phyloP scores from a whole-genome alignment of 2,329 filamentous ascomycete species.

The Pseudogymnoascus sp. region DNA sequence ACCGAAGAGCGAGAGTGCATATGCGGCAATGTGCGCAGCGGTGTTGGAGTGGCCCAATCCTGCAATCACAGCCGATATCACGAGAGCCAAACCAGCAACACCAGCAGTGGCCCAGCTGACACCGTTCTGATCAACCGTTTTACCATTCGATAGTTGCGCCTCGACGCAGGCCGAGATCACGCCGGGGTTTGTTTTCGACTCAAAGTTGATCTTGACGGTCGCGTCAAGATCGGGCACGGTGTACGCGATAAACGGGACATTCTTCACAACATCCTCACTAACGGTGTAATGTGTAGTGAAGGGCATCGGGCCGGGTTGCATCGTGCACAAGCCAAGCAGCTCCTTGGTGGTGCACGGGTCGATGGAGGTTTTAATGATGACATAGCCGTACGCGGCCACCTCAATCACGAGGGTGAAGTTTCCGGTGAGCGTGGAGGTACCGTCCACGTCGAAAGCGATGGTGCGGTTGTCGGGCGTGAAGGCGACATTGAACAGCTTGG shows the following conservation, averaged over 20 bases:
- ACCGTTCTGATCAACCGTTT: conserved; percentile 81
- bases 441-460: conserved; percentile 66
- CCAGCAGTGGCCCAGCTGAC: conserved; percentile 87
- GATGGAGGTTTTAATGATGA: conserved; percentile 58
- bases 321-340: conserved; percentile 76
- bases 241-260: conserved; percentile 79
- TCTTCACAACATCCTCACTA: conserved; percentile 46
- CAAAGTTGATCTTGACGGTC: conserved; percentile 71
- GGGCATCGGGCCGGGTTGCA: conserved; percentile 76
- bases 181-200: conserved; percentile 34
- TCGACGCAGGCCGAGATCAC: conserved; percentile 76
- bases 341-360: conserved; percentile 65
- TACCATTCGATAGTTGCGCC: conserved; percentile 79
- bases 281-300: conserved; percentile 65
- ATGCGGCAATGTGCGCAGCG: conserved; percentile 87
- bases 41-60: conserved; percentile 90
- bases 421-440: conserved; percentile 76
- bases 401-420: conserved; percentile 71
- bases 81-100: conserved; percentile 75
- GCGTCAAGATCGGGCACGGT: conserved; percentile 87
- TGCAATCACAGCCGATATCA: conserved; percentile 81
- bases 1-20: conserved; percentile 82
- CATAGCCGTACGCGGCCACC: conserved; percentile 76
- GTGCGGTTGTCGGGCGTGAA: conserved; percentile 71
- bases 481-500: conserved; percentile 79